phyloP scores from a whole-genome alignment of 2,329 filamentous ascomycete genomes.

The Fusarium multiceps region DNA sequence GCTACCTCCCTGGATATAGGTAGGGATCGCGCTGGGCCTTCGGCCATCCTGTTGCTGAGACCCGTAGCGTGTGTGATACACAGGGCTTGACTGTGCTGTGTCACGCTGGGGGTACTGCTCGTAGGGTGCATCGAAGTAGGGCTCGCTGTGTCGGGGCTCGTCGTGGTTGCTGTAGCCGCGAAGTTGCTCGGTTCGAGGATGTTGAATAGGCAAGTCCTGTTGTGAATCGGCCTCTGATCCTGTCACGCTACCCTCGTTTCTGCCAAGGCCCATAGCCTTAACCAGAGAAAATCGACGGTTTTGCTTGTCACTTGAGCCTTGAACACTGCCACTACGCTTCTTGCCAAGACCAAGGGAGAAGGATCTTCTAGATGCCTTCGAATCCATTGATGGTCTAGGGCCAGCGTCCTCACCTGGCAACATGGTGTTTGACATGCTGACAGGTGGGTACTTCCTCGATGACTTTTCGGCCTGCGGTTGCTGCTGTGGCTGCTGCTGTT shows the following conservation, averaged over 20 bases:
- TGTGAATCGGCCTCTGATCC: conserved; percentile 62
- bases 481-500: conserved; percentile 59
- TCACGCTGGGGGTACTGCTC: conserved; percentile 53
- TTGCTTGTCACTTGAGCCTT: conserved; percentile 67
- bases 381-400: conserved; percentile 75
- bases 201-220: conserved; percentile 64
- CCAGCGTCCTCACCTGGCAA: conserved; percentile 65
- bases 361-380: conserved; percentile 72
- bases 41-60: conserved; percentile 55
- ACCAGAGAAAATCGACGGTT: conserved; percentile 77
- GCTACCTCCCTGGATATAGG: conserved; percentile 58
- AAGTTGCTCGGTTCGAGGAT: conserved; percentile 49
- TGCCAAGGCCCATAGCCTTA: conserved; percentile 70
- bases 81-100: conserved; percentile 50
- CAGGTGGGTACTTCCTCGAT: conserved; percentile 80
- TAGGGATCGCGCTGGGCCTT: conserved; percentile 58
- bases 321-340: conserved; percentile 77
- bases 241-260: conserved; percentile 62
- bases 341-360: conserved; percentile 76
- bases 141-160: conserved; percentile 52
- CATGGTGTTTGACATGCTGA: conserved; percentile 85
- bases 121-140: conserved; percentile 55
- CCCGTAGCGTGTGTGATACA: conserved; percentile 57
- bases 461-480: conserved; percentile 68
- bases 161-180: conserved; percentile 52